Evolutionary conservation across 495 filamentous ascomycete species (phyloP).

Genomic region (Paragyromitra xinjiangensis): DNA sequence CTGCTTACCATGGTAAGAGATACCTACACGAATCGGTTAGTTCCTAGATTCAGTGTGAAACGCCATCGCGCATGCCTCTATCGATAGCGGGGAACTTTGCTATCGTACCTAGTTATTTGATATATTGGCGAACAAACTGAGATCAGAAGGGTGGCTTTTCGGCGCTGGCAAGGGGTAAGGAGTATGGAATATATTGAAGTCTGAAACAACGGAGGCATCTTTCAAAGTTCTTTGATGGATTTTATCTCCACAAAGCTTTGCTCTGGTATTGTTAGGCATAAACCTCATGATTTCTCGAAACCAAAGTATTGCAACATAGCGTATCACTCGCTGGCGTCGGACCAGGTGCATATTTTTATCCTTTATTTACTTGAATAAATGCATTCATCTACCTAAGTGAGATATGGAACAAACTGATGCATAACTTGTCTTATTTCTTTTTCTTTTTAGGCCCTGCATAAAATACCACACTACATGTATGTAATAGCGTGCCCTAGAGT

Average conservation of each 20-base stretch:
- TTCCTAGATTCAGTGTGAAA: constrained; percentile 37
- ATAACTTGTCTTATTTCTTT: not conserved
- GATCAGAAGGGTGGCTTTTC: constrained; percentile 15
- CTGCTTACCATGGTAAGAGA: constrained; percentile 49
- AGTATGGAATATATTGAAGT: constrained; percentile 46
- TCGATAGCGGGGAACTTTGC: constrained; percentile 37
- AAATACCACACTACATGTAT: too few relatives aligned
- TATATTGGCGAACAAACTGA: constrained; percentile 19
- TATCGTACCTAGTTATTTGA: constrained; percentile 31
- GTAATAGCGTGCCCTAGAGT: too few relatives aligned
- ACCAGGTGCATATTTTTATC: too few relatives aligned
- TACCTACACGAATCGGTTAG: constrained; percentile 49
- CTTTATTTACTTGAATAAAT: too few relatives aligned
- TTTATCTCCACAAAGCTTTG: constrained; percentile 4
- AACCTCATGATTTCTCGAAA: not conserved
- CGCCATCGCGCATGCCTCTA: constrained; percentile 33
- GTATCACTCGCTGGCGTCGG: constrained; percentile 26
- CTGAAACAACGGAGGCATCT: constrained; percentile 39
- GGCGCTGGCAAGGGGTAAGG: constrained; percentile 45
- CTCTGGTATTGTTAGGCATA: constrained; percentile 4
- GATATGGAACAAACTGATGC: not conserved
- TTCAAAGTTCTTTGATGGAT: not conserved
- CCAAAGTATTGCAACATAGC: constrained; percentile 10
- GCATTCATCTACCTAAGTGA: too few relatives aligned
- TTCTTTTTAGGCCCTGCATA: not conserved